Percentiles rank a stretch among this genome's conserved stretches.
These are phyloP conservation scores for Magnusiomyces clavatus DNA, from an alignment of 1,139 yeast genomes.

Conservation along the genomic window DNA sequence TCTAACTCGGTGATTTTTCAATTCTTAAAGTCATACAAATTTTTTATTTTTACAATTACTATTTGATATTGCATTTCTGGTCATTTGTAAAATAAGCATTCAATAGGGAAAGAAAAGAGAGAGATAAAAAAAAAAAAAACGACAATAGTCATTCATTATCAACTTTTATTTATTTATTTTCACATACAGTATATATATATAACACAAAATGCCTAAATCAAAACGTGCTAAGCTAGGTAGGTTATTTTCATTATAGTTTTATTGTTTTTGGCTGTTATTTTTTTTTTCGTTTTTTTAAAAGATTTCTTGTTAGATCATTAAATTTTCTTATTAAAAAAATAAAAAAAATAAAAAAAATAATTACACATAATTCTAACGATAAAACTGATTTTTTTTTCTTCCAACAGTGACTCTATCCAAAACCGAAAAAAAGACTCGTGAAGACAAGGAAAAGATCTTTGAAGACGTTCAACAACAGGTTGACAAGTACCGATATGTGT, in stretches of 20 bases:
- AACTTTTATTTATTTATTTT: not conserved
- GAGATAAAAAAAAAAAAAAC: too few relatives aligned
- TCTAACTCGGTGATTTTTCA: too few relatives aligned
- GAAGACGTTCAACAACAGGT: constrained; percentile 81
- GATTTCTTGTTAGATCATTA: too few relatives aligned
- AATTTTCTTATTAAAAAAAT: too few relatives aligned
- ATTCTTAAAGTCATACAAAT: too few relatives aligned
- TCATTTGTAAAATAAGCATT: too few relatives aligned
- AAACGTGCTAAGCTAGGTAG: constrained; percentile 54
- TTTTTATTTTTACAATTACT: too few relatives aligned
- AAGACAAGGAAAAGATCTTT: constrained; percentile 82
- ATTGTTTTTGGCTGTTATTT: not conserved
- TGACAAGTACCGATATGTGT: constrained; percentile 68
- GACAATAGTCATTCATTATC: too few relatives aligned
- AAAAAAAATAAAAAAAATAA: too few relatives aligned
- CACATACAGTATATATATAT: not conserved
- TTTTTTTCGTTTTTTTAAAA: constrained; percentile 1
- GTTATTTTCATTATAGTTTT: constrained; percentile 8
- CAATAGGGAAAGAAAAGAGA: too few relatives aligned
- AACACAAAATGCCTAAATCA: constrained; percentile 75
- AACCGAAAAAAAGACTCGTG: constrained; percentile 92
- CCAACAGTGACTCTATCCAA: constrained; percentile 75
- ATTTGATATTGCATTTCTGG: too few relatives aligned
- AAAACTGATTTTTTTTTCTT: not conserved
- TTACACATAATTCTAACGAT: too few relatives aligned